phyloP scores from a whole-genome alignment of 495 filamentous ascomycete species.

The Amphirosellinia nigrospora region DNA sequence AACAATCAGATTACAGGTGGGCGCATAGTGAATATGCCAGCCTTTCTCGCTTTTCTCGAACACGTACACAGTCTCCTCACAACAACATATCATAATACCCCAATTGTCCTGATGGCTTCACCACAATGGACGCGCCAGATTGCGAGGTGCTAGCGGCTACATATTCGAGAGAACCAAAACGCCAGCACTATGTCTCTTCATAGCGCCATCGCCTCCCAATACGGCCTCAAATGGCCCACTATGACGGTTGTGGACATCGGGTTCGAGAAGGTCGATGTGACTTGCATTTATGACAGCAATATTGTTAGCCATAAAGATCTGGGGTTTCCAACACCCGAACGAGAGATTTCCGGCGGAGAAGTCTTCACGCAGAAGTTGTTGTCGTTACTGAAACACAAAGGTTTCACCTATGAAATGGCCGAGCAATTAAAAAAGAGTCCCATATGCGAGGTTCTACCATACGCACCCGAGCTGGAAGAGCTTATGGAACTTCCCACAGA shows the following conservation, averaged over 20 bases:
- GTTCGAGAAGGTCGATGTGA: slow-evolving; percentile 87
- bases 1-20: slow-evolving; percentile 55
- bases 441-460: slow-evolving; percentile 86
- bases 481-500: slow-evolving; percentile 64
- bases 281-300: slow-evolving; percentile 79
- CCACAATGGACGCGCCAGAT: slow-evolving; percentile 85
- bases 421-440: slow-evolving; percentile 91
- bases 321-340: slow-evolving; percentile 54
- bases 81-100: slow-evolving; percentile 87
- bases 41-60: slow-evolving; percentile 87
- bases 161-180: slow-evolving; percentile 97
- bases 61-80: slow-evolving; percentile 87
- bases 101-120: slow-evolving; percentile 84
- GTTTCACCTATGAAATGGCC: slow-evolving; percentile 85
- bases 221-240: slow-evolving; percentile 76
- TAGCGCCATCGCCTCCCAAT: slow-evolving; percentile 79
- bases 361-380: slow-evolving; percentile 80
- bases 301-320: slow-evolving; percentile 55
- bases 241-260: slow-evolving; percentile 90
- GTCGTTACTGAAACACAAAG: slow-evolving; percentile 69
- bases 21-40: slow-evolving; percentile 84
- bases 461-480: slow-evolving; percentile 62
- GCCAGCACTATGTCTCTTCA: slow-evolving; percentile 88
- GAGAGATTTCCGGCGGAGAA: slow-evolving; percentile 82
- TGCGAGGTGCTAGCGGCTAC: slow-evolving; percentile 83